Evolutionary conservation across 106 monocot genomes (phyloP).

Genomic region (Dendrobium chrysotoxum): DNA sequence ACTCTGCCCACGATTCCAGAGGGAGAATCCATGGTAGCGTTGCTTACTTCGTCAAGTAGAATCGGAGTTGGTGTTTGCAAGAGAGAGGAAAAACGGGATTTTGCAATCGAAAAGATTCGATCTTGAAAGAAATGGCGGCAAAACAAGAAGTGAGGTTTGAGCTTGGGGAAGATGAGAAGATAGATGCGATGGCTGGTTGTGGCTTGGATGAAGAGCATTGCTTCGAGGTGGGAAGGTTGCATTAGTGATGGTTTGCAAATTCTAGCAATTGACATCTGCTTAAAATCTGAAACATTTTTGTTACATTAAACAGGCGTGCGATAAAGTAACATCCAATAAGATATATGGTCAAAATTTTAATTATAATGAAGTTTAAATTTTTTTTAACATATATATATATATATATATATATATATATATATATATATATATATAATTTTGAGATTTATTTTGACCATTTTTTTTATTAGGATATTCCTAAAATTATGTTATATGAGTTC

Average conservation of each 20-base stretch:
- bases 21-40: constrained; percentile 2
- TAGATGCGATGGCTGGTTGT: neutral
- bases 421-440: too few species aligned
- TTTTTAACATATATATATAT: too few species aligned
- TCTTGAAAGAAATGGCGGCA: constrained; percentile 16
- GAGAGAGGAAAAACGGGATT: neutral
- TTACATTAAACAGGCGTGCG: too few species aligned
- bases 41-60: neutral
- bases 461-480: too few species aligned
- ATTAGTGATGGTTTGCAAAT: neutral
- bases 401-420: too few species aligned
- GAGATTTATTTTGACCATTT: too few species aligned
- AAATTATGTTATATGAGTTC: too few species aligned
- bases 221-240: neutral
- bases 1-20: constrained; percentile 9
- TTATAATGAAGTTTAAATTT: too few species aligned
- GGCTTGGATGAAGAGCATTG: constrained; percentile 2
- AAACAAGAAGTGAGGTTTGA: neutral
- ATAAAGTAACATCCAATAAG: too few species aligned
- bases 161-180: neutral
- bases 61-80: constrained; percentile 3
- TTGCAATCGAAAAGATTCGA: neutral
- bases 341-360: too few species aligned
- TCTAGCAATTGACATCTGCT: neutral
- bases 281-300: too few species aligned